Evolutionary conservation across 257 asterid genomes (phyloP).

Genomic region (Solanum arcanum): DNA sequence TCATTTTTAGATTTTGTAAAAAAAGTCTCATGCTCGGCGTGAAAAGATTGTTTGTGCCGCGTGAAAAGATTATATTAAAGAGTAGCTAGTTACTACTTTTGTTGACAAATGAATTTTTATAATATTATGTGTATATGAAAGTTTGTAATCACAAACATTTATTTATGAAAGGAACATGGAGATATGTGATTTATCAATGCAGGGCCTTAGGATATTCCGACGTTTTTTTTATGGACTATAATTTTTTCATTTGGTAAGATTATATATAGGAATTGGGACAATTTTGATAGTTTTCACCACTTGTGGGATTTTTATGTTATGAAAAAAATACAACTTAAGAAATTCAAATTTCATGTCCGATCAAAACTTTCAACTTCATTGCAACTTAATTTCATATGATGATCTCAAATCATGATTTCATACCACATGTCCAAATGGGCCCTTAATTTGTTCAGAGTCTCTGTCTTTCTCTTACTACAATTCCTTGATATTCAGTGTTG

Average conservation of each 20-base stretch:
- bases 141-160: neutral
- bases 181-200: neutral
- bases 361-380: neutral
- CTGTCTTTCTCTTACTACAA: neutral
- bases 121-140: neutral
- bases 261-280: neutral
- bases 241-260: neutral
- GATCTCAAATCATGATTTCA: neutral
- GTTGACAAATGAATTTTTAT: neutral
- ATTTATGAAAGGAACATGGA: neutral
- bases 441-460: neutral
- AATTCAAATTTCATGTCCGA: neutral
- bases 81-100: neutral
- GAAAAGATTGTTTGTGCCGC: neutral
- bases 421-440: neutral
- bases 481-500: constrained; percentile 52
- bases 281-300: neutral
- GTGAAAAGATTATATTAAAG: neutral
- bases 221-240: neutral
- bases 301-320: neutral
- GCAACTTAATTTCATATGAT: neutral
- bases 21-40: neutral
- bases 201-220: neutral
- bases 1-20: neutral
- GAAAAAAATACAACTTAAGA: neutral